A percentile compares a stretch with the other conserved stretches of the same genome.
Conservation (phyloP, 768 basidiomycete species). For the Phlebiopsis flavidoalba region DNA sequence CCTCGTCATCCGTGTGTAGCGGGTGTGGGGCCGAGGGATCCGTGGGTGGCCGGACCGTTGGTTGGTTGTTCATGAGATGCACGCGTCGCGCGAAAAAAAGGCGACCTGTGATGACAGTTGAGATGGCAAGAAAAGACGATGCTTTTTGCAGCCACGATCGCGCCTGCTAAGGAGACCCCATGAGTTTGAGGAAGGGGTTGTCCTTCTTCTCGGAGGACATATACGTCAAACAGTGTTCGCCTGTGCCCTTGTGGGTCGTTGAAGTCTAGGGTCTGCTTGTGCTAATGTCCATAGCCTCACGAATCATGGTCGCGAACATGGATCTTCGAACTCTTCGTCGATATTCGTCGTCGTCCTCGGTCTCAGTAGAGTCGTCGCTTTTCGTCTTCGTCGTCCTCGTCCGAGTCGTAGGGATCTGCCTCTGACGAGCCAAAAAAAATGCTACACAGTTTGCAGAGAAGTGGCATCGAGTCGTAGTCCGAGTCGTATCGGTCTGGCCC, state of each 20-base stretch:
- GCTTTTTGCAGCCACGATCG: conserved; percentile 3
- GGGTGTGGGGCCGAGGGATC: no score
- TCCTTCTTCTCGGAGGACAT: conserved; percentile 49
- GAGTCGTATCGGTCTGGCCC: no score
- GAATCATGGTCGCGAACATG: conserved; percentile 51
- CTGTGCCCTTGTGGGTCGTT: conserved; percentile 41
- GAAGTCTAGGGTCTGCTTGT: conserved; percentile 50
- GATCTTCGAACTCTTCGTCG: conserved; percentile 67
- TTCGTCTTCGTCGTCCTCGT: conserved; percentile 32
- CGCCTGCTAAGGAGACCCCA: conserved; percentile 74
- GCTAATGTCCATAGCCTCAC: conserved; percentile 74
- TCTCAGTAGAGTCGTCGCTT: conserved; percentile 30
- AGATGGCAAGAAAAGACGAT: not conserved
- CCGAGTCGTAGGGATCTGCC: conserved; percentile 26
- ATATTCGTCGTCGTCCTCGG: conserved; percentile 41
- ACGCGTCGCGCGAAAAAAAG: conserved; percentile 49
- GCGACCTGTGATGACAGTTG: conserved; percentile 45
- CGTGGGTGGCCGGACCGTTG: no score
- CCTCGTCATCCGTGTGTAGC: no score
- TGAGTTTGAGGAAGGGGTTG: conserved; percentile 75
- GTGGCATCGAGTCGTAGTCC: conserved; percentile 56
- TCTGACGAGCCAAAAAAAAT: conserved; percentile 58
- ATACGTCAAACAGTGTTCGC: conserved; percentile 33
- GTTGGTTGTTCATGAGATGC: no score
- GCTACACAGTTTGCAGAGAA: conserved; percentile 56